These are phyloP conservation scores for Colletotrichum orchidophilum DNA, from an alignment of 2,329 filamentous ascomycete genomes.

Conservation along the genomic window DNA sequence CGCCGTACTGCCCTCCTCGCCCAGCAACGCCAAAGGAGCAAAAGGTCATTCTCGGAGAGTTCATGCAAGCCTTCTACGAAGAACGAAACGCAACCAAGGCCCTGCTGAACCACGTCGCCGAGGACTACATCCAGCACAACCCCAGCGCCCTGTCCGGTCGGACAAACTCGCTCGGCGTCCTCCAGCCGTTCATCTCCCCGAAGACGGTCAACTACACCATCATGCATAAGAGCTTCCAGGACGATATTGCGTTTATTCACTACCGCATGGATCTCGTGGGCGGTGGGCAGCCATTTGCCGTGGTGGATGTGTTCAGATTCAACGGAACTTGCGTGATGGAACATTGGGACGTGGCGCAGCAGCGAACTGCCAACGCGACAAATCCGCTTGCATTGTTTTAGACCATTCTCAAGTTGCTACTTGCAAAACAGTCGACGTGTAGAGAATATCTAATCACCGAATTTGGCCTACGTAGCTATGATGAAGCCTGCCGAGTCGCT, in stretches of 20 bases:
- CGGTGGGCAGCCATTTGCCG: conserved; percentile 2
- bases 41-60: conserved; percentile 17
- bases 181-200: conserved; percentile 16
- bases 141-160: conserved; percentile 24
- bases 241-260: conserved; percentile 21
- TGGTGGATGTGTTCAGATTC: conserved; percentile 32
- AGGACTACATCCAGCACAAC: conserved; percentile 34
- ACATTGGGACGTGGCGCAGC: conserved; percentile 33
- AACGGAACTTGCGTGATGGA: conserved; percentile 33
- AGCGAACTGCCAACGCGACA: conserved; percentile 9
- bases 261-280: conserved; percentile 19
- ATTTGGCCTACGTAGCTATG: neutral
- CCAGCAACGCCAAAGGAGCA: conserved; percentile 6
- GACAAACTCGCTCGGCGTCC: conserved; percentile 1
- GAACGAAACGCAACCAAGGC: conserved; percentile 21
- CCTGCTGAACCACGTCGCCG: conserved; percentile 18
- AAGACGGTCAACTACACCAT: conserved; percentile 18
- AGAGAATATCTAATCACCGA: neutral
- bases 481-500: neutral
- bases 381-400: conserved; percentile 29
- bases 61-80: conserved; percentile 17
- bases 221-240: conserved; percentile 7
- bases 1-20: conserved; percentile 18
- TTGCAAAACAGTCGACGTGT: neutral
- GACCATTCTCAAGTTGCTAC: neutral